phyloP scores from a whole-genome alignment of 2,329 filamentous ascomycete species.

The Phialocephala subalpina region DNA sequence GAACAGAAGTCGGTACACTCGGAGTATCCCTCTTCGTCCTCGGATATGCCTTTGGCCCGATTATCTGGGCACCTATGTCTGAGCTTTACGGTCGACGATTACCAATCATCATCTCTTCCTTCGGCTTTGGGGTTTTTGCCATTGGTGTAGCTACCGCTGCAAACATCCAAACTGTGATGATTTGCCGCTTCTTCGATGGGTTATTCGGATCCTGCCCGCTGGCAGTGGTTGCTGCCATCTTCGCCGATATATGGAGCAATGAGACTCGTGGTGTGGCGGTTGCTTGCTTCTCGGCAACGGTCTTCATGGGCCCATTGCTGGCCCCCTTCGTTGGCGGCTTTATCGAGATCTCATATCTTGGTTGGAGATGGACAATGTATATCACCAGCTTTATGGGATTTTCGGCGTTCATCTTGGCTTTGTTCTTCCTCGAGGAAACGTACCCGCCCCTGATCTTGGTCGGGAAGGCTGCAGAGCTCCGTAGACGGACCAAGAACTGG shows the following conservation, averaged over 20 bases:
- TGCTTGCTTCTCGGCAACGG: conserved; percentile 12
- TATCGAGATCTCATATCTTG: conserved; percentile 45
- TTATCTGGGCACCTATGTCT: conserved; percentile 71
- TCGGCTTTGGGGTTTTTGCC: conserved; percentile 66
- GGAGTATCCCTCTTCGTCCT: conserved; percentile 66
- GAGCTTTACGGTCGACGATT: conserved; percentile 68
- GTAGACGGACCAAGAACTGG: conserved; percentile 48
- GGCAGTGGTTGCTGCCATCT: conserved; percentile 21
- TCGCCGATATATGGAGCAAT: conserved; percentile 36
- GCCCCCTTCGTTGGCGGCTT: conserved; percentile 59
- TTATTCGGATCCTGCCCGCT: conserved; percentile 57
- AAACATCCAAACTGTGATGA: conserved; percentile 64
- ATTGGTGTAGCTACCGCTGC: conserved; percentile 62
- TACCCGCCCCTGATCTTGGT: background rate
- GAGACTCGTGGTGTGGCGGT: conserved; percentile 24
- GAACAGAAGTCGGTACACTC: conserved; percentile 56
- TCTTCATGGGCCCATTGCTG: conserved; percentile 22
- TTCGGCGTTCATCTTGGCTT: background rate
- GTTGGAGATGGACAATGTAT: conserved; percentile 43
- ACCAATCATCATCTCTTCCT: conserved; percentile 64
- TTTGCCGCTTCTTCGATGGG: conserved; percentile 71
- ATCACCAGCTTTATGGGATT: conserved; percentile 1
- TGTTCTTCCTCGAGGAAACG: conserved; percentile 2
- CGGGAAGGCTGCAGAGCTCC: background rate
- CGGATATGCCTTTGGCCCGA: conserved; percentile 65